A percentile compares a stretch with the other conserved stretches of the same genome.
Conservation (phyloP, 2,329 filamentous ascomycete species). For the Phyllosticta citribraziliensis region DNA sequence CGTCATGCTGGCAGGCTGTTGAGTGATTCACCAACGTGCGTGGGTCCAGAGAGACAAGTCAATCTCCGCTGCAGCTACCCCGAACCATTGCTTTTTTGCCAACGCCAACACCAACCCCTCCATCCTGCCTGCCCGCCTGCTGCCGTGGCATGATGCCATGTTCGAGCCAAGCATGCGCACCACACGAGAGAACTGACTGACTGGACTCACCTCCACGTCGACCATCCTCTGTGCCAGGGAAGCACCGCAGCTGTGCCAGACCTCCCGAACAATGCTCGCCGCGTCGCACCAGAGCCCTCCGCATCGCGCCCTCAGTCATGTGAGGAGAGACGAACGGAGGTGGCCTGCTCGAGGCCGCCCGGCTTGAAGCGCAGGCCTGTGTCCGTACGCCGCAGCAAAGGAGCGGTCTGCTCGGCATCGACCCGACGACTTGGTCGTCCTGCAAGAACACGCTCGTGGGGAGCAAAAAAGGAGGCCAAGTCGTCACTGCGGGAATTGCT, state of each 20-base stretch:
- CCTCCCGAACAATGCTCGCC: background rate
- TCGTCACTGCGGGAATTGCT: background rate
- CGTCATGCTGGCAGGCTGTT: background rate
- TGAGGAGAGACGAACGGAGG: constrained; percentile 5
- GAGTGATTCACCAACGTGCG: background rate
- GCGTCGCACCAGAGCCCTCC: constrained; percentile 1
- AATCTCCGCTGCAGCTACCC: background rate
- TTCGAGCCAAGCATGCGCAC: background rate
- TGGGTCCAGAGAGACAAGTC: background rate
- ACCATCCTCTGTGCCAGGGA: background rate
- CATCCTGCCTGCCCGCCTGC: background rate
- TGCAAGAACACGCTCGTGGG: background rate
- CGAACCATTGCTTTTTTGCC: background rate
- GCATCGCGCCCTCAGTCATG: constrained; percentile 8
- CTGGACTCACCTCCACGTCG: background rate
- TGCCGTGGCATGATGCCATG: background rate
- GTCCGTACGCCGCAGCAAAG: background rate
- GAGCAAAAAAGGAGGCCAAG: background rate
- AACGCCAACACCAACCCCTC: background rate
- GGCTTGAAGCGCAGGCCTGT: background rate
- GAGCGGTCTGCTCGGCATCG: constrained; percentile 7
- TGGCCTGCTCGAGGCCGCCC: constrained; percentile 6
- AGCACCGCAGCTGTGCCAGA: background rate
- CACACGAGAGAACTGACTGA: background rate
- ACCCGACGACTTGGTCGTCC: constrained; percentile 2